A percentile compares a stretch with the other conserved stretches of the same genome.
phyloP scores from a whole-genome alignment of 495 filamentous ascomycete species.

The Pyrenula massariospora region DNA sequence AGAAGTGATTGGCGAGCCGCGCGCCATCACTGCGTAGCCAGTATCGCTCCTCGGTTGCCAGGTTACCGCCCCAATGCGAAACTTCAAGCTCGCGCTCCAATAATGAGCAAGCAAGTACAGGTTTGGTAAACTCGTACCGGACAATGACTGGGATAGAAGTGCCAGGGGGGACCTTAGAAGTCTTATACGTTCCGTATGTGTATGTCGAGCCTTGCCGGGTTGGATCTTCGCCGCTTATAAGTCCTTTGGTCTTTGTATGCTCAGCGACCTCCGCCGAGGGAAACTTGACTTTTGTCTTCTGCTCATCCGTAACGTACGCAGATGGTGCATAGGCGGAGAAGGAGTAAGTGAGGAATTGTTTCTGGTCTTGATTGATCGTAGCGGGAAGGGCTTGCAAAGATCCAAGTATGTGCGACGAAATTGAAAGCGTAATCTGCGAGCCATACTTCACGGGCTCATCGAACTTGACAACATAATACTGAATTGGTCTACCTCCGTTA shows the following conservation, averaged over 20 bases:
- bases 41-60: slow-evolving; percentile 90
- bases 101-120: slow-evolving; percentile 59
- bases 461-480: slow-evolving; percentile 77
- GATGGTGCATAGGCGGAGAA: slow-evolving; percentile 75
- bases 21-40: slow-evolving; percentile 79
- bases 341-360: slow-evolving; percentile 73
- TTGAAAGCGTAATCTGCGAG: slow-evolving; percentile 71
- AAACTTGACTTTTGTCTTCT: slow-evolving; percentile 95
- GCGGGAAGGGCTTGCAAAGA: slow-evolving; percentile 69
- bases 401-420: slow-evolving; percentile 68
- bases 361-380: slow-evolving; percentile 64
- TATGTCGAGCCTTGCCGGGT: slow-evolving; percentile 73
- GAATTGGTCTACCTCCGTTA: slow-evolving; percentile 55
- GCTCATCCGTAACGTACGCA: slow-evolving; percentile 73
- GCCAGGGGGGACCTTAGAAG: slow-evolving; percentile 54
- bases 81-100: slow-evolving; percentile 89
- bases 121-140: slow-evolving; percentile 93
- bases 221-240: slow-evolving; percentile 57
- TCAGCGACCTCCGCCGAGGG: slow-evolving; percentile 67
- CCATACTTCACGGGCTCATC: slow-evolving; percentile 61
- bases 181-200: slow-evolving; percentile 84
- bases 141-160: slow-evolving; percentile 59
- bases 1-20: slow-evolving; percentile 72
- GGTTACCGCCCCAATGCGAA: slow-evolving; percentile 94
- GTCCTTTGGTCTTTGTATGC: slow-evolving; percentile 59